A percentile compares a stretch with the other conserved stretches of the same genome.
These are phyloP conservation scores for Solanum chiquidenum DNA, from an alignment of 257 asterid species.

Conservation along the genomic window DNA sequence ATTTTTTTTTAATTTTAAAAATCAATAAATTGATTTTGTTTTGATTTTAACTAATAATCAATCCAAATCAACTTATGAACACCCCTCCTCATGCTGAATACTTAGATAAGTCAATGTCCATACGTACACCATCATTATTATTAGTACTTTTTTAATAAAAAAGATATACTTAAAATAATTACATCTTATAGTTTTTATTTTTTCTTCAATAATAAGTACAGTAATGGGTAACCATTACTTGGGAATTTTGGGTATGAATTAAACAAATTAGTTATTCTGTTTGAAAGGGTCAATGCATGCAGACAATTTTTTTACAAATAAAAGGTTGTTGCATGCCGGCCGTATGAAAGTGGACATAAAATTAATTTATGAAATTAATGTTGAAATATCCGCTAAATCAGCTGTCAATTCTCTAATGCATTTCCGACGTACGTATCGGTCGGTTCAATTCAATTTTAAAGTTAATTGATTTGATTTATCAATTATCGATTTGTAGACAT, in stretches of 20 bases:
- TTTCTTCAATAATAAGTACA: background rate
- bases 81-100: background rate
- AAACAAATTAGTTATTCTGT: background rate
- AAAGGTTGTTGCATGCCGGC: background rate
- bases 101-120: background rate
- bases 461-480: rapidly evolving
- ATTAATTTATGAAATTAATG: background rate
- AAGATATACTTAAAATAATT: background rate
- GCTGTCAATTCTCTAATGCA: background rate
- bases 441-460: too few relatives aligned
- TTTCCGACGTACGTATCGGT: background rate
- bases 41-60: background rate
- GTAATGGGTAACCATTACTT: background rate
- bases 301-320: background rate
- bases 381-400: background rate
- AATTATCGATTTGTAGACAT: too few relatives aligned
- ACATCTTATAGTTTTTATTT: background rate
- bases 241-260: background rate
- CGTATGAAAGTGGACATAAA: background rate
- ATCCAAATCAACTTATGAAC: background rate
- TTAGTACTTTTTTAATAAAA: too few relatives aligned
- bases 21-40: too few relatives aligned
- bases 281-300: background rate
- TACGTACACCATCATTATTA: background rate
- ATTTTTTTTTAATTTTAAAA: too few relatives aligned